Base-by-base conservation (phyloP, 2,329 filamentous ascomycete genomes). In the Hymenoscyphus repandus region DNA sequence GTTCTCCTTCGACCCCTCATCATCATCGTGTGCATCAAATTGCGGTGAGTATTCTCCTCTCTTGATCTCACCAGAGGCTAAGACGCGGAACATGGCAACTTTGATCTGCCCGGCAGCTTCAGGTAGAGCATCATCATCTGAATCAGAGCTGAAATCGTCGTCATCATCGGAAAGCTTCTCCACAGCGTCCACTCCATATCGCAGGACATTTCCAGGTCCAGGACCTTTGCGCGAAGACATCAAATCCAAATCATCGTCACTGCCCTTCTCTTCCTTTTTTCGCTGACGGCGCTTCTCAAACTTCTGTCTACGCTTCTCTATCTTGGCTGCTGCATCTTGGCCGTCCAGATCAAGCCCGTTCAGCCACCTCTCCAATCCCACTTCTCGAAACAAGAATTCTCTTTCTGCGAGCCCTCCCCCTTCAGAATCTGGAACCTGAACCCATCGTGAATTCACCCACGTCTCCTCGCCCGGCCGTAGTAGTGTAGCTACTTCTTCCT, bases 391-490 rank as follows among this genome's bases (percentile, higher is more conserved):
- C 58, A 99, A 74, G 62, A 99, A 99, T 67, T 99, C 93, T 58
- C 93, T 83, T 74, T 99, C 93, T 30, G 93, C 93, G 41, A 99
- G 80, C 38, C 93, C 93, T 45, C 93, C 93, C 31, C 92, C 92
- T 70, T 97, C 92, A 20, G 86, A 82, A 27, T 91, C 85, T 2
- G 92, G 90, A 6, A 99, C 83, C 66, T 95, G 92, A 45, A 99
- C 93, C 93, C 93, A 99, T 62, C 93, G 80, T 50, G 90, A 96
- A 66, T 97, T 99, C 20, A 99, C 95, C 93, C 93, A 99, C 1
- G 93, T 99, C 72, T 99, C 93, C 67, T 97, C 93, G 20, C 93
- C 92, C 11, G 91, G 86, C 49, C 93, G 80, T 47, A 99, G 75
- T 51, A 99, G 74, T 11, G 93, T 99, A 47, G 93, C 93, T 2